Evolutionary conservation across 2,329 filamentous ascomycete species (phyloP).

Genomic region (Fusarium sp.): DNA sequence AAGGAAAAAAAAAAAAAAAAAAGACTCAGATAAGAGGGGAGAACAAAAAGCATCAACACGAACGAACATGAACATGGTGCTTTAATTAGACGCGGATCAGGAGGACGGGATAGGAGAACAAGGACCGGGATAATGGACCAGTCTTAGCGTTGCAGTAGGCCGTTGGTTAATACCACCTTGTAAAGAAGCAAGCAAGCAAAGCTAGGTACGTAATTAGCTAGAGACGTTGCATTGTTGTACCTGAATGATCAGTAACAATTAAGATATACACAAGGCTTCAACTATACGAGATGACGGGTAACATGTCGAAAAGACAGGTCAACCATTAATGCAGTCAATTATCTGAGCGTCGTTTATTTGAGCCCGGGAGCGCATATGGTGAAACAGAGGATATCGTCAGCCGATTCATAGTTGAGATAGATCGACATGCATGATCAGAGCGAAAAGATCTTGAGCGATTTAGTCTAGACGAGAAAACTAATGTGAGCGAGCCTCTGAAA

Average conservation of each 20-base stretch:
- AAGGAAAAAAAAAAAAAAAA: background rate
- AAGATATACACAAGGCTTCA: background rate
- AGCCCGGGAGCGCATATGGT: conserved; percentile 9
- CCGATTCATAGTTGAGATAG: background rate
- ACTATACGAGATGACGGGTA: conserved; percentile 26
- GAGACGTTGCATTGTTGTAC: background rate
- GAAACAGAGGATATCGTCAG: conserved; percentile 24
- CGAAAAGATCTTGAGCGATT: conserved; percentile 11
- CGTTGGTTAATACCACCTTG: conserved; percentile 3
- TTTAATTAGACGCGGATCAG: conserved; percentile 41
- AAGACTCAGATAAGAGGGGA: background rate
- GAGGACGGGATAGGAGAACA: conserved; percentile 28
- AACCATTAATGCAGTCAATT: background rate
- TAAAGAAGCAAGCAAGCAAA: conserved; percentile 3
- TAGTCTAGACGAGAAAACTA: conserved; percentile 1
- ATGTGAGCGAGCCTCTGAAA: background rate
- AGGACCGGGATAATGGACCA: conserved; percentile 9
- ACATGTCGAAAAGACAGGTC: conserved; percentile 25
- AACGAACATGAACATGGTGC: conserved; percentile 8
- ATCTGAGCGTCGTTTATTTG: background rate
- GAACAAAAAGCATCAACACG: conserved; percentile 1
- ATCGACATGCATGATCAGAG: background rate
- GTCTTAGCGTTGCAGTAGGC: background rate
- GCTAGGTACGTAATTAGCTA: background rate
- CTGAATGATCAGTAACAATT: background rate